Evolutionary conservation across 1,139 yeast genomes (phyloP), one percentile per base, ranked within the genome.

Genomic region (Hyphopichia pseudoburtonii): DNA sequence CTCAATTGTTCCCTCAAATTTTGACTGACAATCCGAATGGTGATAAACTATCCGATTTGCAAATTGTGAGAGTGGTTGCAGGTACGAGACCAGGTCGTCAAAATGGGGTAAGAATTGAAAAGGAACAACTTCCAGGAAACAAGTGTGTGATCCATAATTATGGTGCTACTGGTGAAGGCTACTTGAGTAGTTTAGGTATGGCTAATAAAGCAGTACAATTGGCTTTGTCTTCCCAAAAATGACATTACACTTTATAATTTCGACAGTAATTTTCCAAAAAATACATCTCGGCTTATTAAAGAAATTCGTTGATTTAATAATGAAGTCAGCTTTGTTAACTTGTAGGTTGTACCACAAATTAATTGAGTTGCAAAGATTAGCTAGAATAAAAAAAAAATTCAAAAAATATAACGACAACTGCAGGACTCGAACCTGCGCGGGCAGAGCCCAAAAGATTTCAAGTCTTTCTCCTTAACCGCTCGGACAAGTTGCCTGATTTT

Each of bases 151-250:
- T 83, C 12, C 89, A 83, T 52, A 81, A 82, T 56, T 82, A 82
- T 51, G 94, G 94, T 22, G 87, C 89, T 7, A 72, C 81, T 30
- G 94, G 94, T 0, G 78, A 82, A 39, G 94, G 94, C 2, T 84
- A 78, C 59, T 90, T 82, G 58, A 74, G 85, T 4, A 88, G 88
- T 0, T 66, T 73, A 18, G 88, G 86, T 1, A 81, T 82, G 83
- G 76, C 80, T 2, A 15, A 24, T 17, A 14, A 24, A 16, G 34
- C 28, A 3, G 31, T 28, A 5, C 5, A 8, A 15, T 16, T 27
- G 18, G 12, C 12, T 27, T 27, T 27, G 18, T 25, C n/a, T n/a
- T n/a, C n/a, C n/a, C n/a, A n/a, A n/a, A n/a, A n/a, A n/a, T 19
- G 9, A 19, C 9, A 19, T 7, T 19, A 6, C 9, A 19, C 9